Evolutionary conservation across 208 protist species (phyloP).

Genomic region (Crithidia sp.): DNA sequence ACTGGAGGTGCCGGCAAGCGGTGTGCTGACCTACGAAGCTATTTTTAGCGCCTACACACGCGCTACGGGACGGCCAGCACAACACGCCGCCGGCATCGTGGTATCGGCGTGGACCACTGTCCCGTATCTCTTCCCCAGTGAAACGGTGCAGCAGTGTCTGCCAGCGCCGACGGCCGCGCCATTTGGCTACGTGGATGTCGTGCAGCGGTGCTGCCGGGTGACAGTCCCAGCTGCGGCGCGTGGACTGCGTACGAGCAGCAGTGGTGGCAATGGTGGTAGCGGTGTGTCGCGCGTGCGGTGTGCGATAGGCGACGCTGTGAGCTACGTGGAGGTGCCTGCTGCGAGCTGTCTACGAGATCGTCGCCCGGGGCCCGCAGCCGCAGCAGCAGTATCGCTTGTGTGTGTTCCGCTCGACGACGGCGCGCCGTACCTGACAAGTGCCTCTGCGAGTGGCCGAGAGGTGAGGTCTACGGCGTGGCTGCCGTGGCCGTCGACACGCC

Average conservation of each 20-base stretch:
- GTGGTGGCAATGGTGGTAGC: not conserved
- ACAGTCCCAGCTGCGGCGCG: not conserved
- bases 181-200: slow-evolving; percentile 15
- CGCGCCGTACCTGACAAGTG: not conserved
- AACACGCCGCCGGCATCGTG: slow-evolving; percentile 5
- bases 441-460: not conserved
- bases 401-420: slow-evolving; percentile 15
- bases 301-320: not conserved
- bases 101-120: slow-evolving; percentile 4
- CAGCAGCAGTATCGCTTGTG: not conserved
- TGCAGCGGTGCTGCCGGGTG: slow-evolving; percentile 13
- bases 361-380: not conserved
- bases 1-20: not conserved
- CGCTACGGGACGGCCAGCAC: slow-evolving; percentile 6
- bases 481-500: slow-evolving; percentile 15
- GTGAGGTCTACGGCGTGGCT: not conserved
- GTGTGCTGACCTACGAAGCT: slow-evolving; percentile 6
- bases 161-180: slow-evolving; percentile 8
- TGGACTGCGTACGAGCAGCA: not conserved
- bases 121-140: slow-evolving; percentile 25
- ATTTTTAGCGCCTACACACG: slow-evolving; percentile 12
- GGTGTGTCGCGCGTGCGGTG: not conserved
- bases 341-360: not conserved
- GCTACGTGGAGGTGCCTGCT: not conserved
- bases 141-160: slow-evolving; percentile 1